A percentile compares a stretch with the other conserved stretches of the same genome.
Evolutionary conservation across 192 early-diverging fungal genomes (phyloP).

Genomic region (Dimargaris cristalligena): DNA sequence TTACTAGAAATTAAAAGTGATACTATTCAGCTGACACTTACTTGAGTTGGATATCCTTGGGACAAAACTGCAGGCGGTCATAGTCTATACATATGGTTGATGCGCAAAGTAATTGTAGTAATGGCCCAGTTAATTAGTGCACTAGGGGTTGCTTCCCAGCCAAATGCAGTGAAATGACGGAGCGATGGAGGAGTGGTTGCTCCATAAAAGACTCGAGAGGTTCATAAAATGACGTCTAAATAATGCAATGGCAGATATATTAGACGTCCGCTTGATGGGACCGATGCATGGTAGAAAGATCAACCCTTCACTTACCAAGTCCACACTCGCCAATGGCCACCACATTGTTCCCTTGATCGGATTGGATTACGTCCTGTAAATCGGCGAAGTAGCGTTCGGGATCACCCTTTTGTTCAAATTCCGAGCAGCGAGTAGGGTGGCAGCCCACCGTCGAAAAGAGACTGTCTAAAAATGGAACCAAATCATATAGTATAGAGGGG

Average conservation of each 20-base stretch:
- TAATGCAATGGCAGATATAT: too few species aligned
- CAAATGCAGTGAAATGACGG: too few species aligned
- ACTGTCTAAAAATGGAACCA: neutral
- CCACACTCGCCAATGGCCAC: slow-evolving; percentile 94
- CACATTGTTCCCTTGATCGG: slow-evolving; percentile 30
- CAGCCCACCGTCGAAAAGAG: slow-evolving; percentile 62
- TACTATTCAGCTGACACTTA: slow-evolving; percentile 10
- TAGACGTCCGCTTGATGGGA: too few species aligned
- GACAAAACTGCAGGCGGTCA: slow-evolving; percentile 74
- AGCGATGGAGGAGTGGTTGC: too few species aligned
- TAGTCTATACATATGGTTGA: slow-evolving; percentile 53
- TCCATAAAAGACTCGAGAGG: too few species aligned
- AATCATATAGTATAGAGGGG: slow-evolving; percentile 2
- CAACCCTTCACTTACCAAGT: slow-evolving; percentile 35
- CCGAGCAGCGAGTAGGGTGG: slow-evolving; percentile 66
- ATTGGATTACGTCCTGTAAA: slow-evolving; percentile 25
- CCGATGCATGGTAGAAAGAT: too few species aligned
- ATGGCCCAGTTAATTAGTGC: too few species aligned
- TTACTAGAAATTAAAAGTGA: too few species aligned
- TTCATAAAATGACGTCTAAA: too few species aligned
- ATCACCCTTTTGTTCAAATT: slow-evolving; percentile 40
- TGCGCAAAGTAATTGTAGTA: too few species aligned
- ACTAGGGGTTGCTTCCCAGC: too few species aligned
- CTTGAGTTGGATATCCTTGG: slow-evolving; percentile 51
- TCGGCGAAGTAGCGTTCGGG: slow-evolving; percentile 43